Base-by-base conservation (phyloP, 116 monocot genomes). In the Cymodocea nodosa region DNA sequence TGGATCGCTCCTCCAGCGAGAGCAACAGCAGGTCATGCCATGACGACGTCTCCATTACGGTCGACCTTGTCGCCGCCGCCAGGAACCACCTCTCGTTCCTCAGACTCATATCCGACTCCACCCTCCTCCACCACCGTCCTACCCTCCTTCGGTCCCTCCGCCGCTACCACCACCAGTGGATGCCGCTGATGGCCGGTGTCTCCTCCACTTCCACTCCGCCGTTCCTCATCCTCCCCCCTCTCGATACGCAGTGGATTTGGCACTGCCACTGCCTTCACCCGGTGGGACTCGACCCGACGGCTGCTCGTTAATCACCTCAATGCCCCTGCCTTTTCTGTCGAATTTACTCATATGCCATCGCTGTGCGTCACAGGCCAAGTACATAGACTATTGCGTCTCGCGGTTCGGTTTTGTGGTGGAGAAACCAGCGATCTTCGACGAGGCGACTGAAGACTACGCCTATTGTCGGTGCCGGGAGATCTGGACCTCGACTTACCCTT, bases 161-260 rank as follows among this genome's bases (percentile, higher is more conserved):
- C 68, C 76, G 94, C 82, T 97, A 97, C 71, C 83, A 83, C 67
- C 69, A 83, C 75, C 76, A 85, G 15, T 97, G 97, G 97, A 79
- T 97, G 87, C 97, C 97, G 56, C 51, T 94, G 79, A 66, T 84
- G 48, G 52, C 84, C 34, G 80, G 76, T 19, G 65, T 85, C 56
- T 52, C 70, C 20, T 61, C 40, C 10, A 23, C 56, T 10, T 67
- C 81, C 13, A 17, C 77, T 20, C 18, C 73, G 19, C 35, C 74
- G 14, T 64, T 68, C 71, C 66, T 87, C 66, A 37, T 97, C 54
- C 81, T 90, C 24, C 97, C 97, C 51, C 97, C 97, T 53, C 62
- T 62, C 13, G 97, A 95, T 71, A 85, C 90, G 35, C 72, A 52
- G 23, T 90, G 87, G 87, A 69, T 90, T 59, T 95, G 95, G 97